These are phyloP conservation scores for Hortiboletus campestris DNA, from an alignment of 768 basidiomycete species.

Conservation along the genomic window DNA sequence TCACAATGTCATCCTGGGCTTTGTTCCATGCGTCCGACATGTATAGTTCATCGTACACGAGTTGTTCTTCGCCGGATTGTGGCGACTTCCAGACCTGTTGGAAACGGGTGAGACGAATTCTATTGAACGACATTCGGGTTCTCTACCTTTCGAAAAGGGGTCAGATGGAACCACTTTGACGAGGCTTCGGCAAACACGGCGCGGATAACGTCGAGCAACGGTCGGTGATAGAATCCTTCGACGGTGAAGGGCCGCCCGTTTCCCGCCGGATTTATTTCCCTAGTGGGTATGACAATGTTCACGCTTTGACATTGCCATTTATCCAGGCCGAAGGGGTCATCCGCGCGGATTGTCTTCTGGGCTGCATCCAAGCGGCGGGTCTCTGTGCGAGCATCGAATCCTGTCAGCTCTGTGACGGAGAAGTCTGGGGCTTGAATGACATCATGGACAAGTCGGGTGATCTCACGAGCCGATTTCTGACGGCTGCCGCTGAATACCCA, in stretches of 20 bases:
- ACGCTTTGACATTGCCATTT: not conserved
- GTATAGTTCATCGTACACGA: too few species aligned
- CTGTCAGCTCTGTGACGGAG: not conserved
- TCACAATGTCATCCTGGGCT: not conserved
- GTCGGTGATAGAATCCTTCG: constrained; percentile 26
- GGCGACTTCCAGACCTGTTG: not conserved
- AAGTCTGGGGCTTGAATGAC: constrained; percentile 6
- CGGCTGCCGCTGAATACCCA: constrained; percentile 2
- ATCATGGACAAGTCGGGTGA: not conserved
- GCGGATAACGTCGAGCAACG: constrained; percentile 12
- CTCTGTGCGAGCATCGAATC: not conserved
- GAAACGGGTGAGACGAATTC: not conserved
- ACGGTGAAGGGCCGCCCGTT: constrained; percentile 22
- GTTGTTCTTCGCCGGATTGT: too few species aligned
- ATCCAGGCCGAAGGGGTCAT: not conserved
- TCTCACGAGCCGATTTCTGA: not conserved
- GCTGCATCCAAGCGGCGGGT: not conserved
- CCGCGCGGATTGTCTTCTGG: not conserved
- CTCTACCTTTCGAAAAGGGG: constrained; percentile 22
- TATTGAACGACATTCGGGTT: not conserved
- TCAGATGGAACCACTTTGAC: constrained; percentile 20
- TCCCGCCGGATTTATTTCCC: not conserved
- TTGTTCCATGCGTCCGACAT: too few species aligned
- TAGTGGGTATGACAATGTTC: not conserved
- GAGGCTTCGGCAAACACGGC: constrained; percentile 5